Percentiles rank a stretch among this genome's conserved stretches.
These are phyloP conservation scores for Ciborinia camelliae DNA, from an alignment of 2,329 filamentous ascomycete genomes.

Conservation along the genomic window DNA sequence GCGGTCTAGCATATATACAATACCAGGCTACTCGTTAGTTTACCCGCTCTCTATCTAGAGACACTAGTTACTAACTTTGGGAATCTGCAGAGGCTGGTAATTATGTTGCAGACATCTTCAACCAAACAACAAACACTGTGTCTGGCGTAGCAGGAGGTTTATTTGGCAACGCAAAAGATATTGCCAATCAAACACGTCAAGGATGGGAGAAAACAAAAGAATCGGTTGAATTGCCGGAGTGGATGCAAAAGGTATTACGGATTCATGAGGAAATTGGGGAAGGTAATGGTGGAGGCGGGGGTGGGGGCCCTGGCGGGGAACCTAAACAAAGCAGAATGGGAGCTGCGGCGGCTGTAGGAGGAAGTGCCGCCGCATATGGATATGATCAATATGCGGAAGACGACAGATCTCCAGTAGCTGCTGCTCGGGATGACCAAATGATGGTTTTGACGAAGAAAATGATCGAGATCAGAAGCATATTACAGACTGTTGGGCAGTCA, in stretches of 20 bases:
- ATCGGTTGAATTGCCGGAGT: conserved; percentile 67
- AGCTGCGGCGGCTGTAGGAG: conserved; percentile 64
- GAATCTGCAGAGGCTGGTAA: conserved; percentile 62
- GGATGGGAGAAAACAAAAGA: conserved; percentile 86
- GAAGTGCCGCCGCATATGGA: conserved; percentile 74
- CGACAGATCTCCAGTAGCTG: conserved; percentile 59
- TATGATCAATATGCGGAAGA: conserved; percentile 68
- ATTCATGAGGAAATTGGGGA: conserved; percentile 58
- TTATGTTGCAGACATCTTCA: conserved; percentile 73
- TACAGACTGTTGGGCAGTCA: conserved; percentile 89
- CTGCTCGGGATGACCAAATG: conserved; percentile 93
- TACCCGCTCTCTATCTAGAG: not conserved
- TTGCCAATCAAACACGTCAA: conserved; percentile 73
- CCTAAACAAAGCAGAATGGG: conserved; percentile 59
- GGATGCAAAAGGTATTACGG: conserved; percentile 72
- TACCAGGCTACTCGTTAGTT: conserved; percentile 84
- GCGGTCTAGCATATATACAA: conserved; percentile 85
- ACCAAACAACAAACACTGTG: conserved; percentile 68
- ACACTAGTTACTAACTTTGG: conserved; percentile 3
- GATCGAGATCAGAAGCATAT: conserved; percentile 94
- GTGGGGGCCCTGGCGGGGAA: conserved; percentile 46
- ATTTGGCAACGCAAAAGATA: conserved; percentile 67
- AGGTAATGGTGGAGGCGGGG: conserved; percentile 36
- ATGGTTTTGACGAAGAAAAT: conserved; percentile 99
- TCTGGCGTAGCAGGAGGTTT: conserved; percentile 64